Percentiles rank a stretch among this genome's conserved stretches.
These are phyloP conservation scores for Raphanus hybrid DNA, from an alignment of 441 rosid genomes.

Conservation along the genomic window DNA sequence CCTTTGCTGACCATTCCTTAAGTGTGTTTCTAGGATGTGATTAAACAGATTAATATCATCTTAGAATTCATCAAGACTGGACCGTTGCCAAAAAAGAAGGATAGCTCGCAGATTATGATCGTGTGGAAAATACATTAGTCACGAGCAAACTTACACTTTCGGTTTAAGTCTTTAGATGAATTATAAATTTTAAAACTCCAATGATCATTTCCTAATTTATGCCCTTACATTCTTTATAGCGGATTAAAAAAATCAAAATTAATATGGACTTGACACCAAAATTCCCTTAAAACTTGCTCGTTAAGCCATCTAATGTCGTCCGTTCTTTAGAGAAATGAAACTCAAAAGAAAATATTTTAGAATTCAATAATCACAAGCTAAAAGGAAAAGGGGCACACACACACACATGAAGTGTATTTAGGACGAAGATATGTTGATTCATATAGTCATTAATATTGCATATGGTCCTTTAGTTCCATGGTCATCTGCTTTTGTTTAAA, in stretches of 20 bases:
- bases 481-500: constrained; percentile 13
- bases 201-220: not conserved
- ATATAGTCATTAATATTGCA: constrained; percentile 3
- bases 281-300: constrained; percentile 26
- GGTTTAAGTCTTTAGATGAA: not conserved
- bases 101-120: not conserved
- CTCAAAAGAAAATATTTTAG: constrained; percentile 17
- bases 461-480: constrained; percentile 22
- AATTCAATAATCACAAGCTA: constrained; percentile 5
- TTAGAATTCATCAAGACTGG: not conserved
- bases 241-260: not conserved
- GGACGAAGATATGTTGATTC: constrained; percentile 11
- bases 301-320: constrained; percentile 21
- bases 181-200: not conserved
- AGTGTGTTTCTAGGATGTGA: too few species aligned
- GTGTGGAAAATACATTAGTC: not conserved
- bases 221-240: not conserved
- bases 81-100: constrained; percentile 14
- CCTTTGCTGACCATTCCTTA: constrained; percentile 29
- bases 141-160: not conserved
- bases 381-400: constrained; percentile 15
- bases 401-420: constrained; percentile 10
- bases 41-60: too few species aligned
- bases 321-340: constrained; percentile 10
- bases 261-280: constrained; percentile 16